These are phyloP conservation scores for Voacanga thouarsii DNA, from an alignment of 257 asterid species.

Conservation along the genomic window DNA sequence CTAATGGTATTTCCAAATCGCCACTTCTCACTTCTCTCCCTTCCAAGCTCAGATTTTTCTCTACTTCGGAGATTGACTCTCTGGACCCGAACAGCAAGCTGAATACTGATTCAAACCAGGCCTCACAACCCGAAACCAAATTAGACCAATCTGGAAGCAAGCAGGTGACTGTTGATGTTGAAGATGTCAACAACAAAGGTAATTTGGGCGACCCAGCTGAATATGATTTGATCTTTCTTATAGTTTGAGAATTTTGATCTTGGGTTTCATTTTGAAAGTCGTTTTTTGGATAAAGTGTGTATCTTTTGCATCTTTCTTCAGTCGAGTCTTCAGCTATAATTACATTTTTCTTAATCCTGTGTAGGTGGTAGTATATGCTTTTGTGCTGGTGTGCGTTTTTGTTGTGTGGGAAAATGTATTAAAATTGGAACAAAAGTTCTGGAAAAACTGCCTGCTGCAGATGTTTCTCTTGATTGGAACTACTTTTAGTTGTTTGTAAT, in stretches of 20 bases:
- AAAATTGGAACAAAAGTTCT: neutral
- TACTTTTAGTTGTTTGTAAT: neutral
- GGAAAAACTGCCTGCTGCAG: neutral
- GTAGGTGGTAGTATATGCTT: too few species aligned
- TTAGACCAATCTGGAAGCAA: slow-evolving; percentile 21
- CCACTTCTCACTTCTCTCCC: slow-evolving; percentile 22
- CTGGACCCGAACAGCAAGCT: slow-evolving; percentile 11
- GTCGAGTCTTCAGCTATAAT: neutral
- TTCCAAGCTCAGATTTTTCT: slow-evolving; percentile 45
- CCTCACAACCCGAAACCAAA: slow-evolving; percentile 26
- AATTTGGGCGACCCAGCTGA: neutral
- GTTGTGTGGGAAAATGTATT: neutral
- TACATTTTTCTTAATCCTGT: neutral
- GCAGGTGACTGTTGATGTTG: slow-evolving; percentile 28
- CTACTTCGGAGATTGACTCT: slow-evolving; percentile 43
- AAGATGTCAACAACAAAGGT: slow-evolving; percentile 68
- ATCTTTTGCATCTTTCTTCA: neutral
- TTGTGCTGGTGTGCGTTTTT: neutral
- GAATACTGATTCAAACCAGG: slow-evolving; percentile 25
- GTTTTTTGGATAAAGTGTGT: neutral
- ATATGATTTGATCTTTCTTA: neutral
- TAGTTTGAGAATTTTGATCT: neutral
- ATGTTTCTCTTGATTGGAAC: neutral
- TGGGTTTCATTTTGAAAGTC: neutral
- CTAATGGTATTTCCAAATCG: slow-evolving; percentile 13